Conservation (phyloP, 2,329 filamentous ascomycete genomes). For the Huntiella abstrusa region DNA sequence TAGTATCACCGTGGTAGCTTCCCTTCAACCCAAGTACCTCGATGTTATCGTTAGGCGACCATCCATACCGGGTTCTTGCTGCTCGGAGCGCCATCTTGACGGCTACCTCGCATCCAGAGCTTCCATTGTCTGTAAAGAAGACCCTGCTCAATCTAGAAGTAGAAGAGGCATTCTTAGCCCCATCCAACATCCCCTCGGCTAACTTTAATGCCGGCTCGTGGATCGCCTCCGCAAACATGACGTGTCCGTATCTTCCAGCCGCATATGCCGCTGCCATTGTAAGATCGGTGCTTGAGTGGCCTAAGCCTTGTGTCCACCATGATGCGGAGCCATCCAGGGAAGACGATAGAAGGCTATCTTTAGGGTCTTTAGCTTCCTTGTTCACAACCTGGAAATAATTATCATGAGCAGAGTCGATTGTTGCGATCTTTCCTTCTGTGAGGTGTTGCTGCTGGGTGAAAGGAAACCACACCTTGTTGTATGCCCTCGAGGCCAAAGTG, state of each 20-base stretch:
- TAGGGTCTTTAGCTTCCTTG: slow-evolving; percentile 10
- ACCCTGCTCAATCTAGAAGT: slow-evolving; percentile 40
- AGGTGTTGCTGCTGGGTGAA: slow-evolving; percentile 64
- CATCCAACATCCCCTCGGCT: slow-evolving; percentile 42
- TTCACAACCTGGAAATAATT: slow-evolving; percentile 52
- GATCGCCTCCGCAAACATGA: slow-evolving; percentile 71
- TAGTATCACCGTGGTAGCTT: slow-evolving; percentile 74
- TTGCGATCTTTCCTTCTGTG: slow-evolving; percentile 41
- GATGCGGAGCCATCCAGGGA: slow-evolving; percentile 73
- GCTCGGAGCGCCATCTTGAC: slow-evolving; percentile 71
- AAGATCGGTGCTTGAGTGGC: slow-evolving; percentile 55
- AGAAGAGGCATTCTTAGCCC: slow-evolving; percentile 33
- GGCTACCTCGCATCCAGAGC: slow-evolving; percentile 67
- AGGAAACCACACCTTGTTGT: slow-evolving; percentile 60
- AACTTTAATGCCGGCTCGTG: slow-evolving; percentile 58
- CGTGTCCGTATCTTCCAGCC: slow-evolving; percentile 67
- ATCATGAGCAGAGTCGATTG: slow-evolving; percentile 64
- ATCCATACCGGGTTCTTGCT: slow-evolving; percentile 45
- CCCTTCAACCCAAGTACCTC: slow-evolving; percentile 58
- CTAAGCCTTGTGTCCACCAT: slow-evolving; percentile 82
- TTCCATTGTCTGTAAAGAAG: slow-evolving; percentile 72
- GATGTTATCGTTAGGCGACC: slow-evolving; percentile 38
- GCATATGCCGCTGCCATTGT: slow-evolving; percentile 63
- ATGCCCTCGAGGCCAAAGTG: slow-evolving; percentile 40
- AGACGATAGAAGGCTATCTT: slow-evolving; percentile 30